Base-by-base conservation (phyloP, 371 early-diverging fungal species). In the Mucor ambiguus region DNA sequence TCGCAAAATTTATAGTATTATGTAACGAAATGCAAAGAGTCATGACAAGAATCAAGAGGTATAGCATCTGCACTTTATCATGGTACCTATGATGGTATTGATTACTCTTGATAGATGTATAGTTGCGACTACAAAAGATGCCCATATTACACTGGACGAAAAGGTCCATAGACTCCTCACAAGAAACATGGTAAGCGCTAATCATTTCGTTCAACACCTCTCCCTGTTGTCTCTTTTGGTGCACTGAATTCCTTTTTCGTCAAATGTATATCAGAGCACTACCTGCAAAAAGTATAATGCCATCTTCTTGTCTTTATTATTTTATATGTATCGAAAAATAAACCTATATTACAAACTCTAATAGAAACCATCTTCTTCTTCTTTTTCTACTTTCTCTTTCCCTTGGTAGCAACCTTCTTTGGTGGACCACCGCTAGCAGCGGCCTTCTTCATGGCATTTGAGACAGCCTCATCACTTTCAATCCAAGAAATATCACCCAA, bases 401-500 rank as follows among this genome's bases (percentile, higher is more conserved):
- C 80, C 52, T 78, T 76, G 58, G 67, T 68, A 32, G 67, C 55
- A 48, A 69, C 71, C 58, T 74, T 73, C 60, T 74, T 66, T 28
- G 52, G 44, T 16, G 66, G 38, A 28, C 78, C 79, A 49, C 79
- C 79, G 38, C 71, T 76, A 14, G 79, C 77, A 57, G 69, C 73
- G 35, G 71, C 81, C 68, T 81, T 80, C 70, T 79, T 79, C 79
- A 83, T 79, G 7, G 77, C 58, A 37, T 71, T 64, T 41, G 81
- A 81, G 28, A 83, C 72, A n/a, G 68, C 73, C 43, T 79, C 79
- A 22, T 81, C 81, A 37, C 74, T 76, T 68, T 83, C 78, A 58
- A 83, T 79, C 76, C 81, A 80, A 58, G 76, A 69, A 46, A 83
- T 71, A 60, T 83, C 83, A 26, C 67, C 84, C 52, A 88, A 72